Evolutionary conservation across 2,329 filamentous ascomycete genomes (phyloP).

Genomic region (Celoporthe dispersa): DNA sequence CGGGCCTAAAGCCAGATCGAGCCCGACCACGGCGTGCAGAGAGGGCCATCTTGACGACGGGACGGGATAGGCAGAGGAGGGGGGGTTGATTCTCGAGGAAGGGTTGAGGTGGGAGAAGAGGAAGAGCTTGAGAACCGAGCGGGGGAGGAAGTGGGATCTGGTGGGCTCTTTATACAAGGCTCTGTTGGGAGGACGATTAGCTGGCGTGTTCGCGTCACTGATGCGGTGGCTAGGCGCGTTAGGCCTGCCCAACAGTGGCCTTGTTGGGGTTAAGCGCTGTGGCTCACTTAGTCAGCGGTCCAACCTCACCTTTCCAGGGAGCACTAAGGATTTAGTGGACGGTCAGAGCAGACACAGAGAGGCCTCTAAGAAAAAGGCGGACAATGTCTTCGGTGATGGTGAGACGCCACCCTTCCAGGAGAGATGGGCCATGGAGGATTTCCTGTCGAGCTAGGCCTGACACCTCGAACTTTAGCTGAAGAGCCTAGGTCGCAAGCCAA

Average conservation of each 20-base stretch:
- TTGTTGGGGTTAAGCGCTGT: background rate
- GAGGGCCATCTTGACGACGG: background rate
- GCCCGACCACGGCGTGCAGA: background rate
- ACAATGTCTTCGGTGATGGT: background rate
- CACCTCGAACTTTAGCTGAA: too few species aligned
- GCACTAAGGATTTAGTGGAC: background rate
- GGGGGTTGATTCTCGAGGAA: background rate
- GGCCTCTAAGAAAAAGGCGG: background rate
- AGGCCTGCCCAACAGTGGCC: background rate
- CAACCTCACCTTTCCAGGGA: background rate
- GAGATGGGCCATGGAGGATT: background rate
- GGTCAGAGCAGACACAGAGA: background rate
- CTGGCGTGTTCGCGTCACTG: background rate
- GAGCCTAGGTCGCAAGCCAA: too few species aligned
- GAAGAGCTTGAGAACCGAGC: background rate
- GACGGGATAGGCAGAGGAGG: background rate
- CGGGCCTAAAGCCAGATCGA: background rate
- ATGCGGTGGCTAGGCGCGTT: background rate
- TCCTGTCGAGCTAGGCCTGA: too few species aligned
- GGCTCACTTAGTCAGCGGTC: background rate
- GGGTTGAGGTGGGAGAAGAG: background rate
- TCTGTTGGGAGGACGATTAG: background rate
- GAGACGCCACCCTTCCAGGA: background rate
- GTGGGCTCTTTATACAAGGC: background rate
- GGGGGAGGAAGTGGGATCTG: background rate